These are phyloP conservation scores for Phytopythium delawarense DNA, from an alignment of 352 stramenopile genomes.

Conservation along the genomic window DNA sequence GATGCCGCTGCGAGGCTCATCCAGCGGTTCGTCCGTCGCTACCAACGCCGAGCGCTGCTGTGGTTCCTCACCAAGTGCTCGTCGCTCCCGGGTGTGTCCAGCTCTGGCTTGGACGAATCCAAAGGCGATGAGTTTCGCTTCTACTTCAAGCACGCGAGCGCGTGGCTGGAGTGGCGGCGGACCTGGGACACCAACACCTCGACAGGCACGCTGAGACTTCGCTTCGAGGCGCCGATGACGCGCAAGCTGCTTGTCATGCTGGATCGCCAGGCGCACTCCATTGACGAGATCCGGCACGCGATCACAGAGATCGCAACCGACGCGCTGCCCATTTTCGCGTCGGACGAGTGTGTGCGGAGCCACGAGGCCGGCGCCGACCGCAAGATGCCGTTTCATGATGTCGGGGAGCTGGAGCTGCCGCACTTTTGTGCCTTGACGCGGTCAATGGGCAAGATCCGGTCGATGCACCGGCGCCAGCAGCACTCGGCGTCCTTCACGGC, in stretches of 20 bases:
- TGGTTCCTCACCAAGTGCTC: conserved; percentile 20
- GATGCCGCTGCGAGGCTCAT: conserved; percentile 22
- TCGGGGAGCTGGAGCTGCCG: conserved; percentile 52
- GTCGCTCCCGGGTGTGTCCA: neutral
- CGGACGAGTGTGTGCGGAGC: conserved; percentile 14
- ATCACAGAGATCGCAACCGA: conserved; percentile 34
- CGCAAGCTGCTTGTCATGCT: conserved; percentile 39
- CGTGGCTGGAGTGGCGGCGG: conserved; percentile 27
- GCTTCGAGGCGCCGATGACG: conserved; percentile 39
- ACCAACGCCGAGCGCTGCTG: conserved; percentile 14
- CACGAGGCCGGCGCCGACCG: conserved; percentile 9
- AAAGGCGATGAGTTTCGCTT: conserved; percentile 21
- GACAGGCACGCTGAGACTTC: conserved; percentile 14
- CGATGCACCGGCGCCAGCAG: conserved; percentile 38
- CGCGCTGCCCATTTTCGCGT: conserved; percentile 25
- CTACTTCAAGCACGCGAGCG: conserved; percentile 37
- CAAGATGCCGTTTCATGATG: conserved; percentile 27
- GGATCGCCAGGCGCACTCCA: conserved; percentile 22
- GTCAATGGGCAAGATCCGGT: conserved; percentile 40
- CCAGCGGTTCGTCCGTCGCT: conserved; percentile 23
- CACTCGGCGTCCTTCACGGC: conserved; percentile 14
- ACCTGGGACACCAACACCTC: neutral
- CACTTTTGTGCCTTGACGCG: conserved; percentile 30
- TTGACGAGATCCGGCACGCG: conserved; percentile 22
- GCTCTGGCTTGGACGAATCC: neutral